Evolutionary conservation across 768 basidiomycete species (phyloP).

Genomic region (Suillus lakei): DNA sequence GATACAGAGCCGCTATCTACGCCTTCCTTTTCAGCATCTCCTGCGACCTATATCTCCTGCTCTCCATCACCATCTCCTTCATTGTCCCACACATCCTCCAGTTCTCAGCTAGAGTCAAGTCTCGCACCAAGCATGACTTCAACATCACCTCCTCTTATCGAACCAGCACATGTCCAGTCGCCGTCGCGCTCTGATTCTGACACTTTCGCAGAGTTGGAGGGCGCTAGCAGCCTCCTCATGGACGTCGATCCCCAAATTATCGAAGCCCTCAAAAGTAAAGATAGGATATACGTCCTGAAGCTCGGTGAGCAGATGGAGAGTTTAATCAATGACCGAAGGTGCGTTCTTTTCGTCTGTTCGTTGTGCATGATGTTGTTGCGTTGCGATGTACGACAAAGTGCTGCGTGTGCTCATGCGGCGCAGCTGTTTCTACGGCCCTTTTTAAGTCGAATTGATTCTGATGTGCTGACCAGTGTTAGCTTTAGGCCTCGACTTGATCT

Average conservation of each 20-base stretch:
- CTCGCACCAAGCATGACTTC: constrained; percentile 11
- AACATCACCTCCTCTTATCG: constrained; percentile 19
- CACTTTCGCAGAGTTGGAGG: constrained; percentile 33
- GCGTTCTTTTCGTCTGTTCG: constrained; percentile 32
- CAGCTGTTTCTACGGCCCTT: background rate
- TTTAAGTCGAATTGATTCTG: background rate
- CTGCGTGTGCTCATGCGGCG: constrained; percentile 9
- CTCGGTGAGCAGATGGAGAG: constrained; percentile 87
- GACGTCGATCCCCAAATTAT: constrained; percentile 82
- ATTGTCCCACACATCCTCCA: constrained; percentile 18
- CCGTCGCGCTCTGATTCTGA: constrained; percentile 32
- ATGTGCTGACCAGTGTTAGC: constrained; percentile 30
- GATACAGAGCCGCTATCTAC: constrained; percentile 8
- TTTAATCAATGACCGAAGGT: constrained; percentile 78
- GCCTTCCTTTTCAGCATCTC: constrained; percentile 14
- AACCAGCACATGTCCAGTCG: constrained; percentile 16
- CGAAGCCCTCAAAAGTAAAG: constrained; percentile 87
- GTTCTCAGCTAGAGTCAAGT: constrained; percentile 18
- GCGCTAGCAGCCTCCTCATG: constrained; percentile 22
- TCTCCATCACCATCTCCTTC: constrained; percentile 17
- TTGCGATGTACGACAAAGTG: background rate
- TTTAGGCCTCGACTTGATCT: constrained; percentile 67
- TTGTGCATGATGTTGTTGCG: constrained; percentile 14
- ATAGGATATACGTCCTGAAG: constrained; percentile 85
- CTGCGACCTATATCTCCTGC: constrained; percentile 19